Base-by-base conservation (phyloP, 345 rosid species). In the Acer saccharum region DNA sequence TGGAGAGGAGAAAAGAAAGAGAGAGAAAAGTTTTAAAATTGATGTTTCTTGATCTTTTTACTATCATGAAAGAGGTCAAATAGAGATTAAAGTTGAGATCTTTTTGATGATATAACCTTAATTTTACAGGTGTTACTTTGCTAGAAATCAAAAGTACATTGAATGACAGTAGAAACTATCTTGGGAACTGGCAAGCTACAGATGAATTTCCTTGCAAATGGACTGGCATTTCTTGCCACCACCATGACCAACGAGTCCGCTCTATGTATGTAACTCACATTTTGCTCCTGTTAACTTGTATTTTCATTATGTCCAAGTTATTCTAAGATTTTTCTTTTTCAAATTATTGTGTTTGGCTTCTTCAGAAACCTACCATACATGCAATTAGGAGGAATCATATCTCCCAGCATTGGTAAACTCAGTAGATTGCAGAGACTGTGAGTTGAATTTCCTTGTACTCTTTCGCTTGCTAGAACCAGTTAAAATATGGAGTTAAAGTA, bases 351-450 rank as follows among this genome's bases (percentile, higher is more conserved):
- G 65, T 10, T 10, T 79, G 54, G 80, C 62, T 79, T 74, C 10
- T 79, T 76, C 88, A 95, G 99, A 84, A 95, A 93, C 82, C 85
- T 95, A 29, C 98, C 99, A 4, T 90, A 90, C 76, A 90, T 92
- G 97, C 97, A 95, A 79, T 74, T 95, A 32, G 94, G 95, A 71
- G 99, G 99, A 72, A 79, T 85, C 10, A 78, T 95, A 85, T 91
- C 99, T 84, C 93, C 99, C 69, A 90, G 93, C 89, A 89, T 95
- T 80, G 99, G 98, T 5, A 90, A 90, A 80, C 96, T 95, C 74
- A 81, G 72, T 70, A 85, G 89, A 81, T 71, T 95, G 80, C 97
- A 89, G 72, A 90, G 99, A 88, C 79, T 95, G 99, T 95, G 81
- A 92, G 99, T 85, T 76, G 52, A 65, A n/a, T 62, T 0, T 48